A percentile compares a stretch with the other conserved stretches of the same genome.
These are phyloP conservation scores for Potentilla sterilis DNA, from an alignment of 306 rosid genomes.

Conservation along the genomic window DNA sequence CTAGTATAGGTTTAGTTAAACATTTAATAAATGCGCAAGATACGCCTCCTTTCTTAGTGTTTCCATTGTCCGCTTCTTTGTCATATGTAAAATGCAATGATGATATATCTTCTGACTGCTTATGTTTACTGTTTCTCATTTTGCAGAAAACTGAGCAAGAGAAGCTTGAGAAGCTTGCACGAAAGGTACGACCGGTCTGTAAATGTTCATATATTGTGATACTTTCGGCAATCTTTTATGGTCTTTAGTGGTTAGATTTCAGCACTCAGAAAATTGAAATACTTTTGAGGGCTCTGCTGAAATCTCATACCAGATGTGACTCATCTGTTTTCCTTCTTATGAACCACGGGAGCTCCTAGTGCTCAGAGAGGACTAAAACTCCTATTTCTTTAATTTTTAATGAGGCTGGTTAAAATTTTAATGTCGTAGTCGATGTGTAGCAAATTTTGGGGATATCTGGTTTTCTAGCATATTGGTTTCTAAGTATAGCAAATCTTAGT, in stretches of 20 bases:
- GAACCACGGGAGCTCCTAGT: too few relatives aligned
- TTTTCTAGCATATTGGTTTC: neutral
- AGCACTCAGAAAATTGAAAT: neutral
- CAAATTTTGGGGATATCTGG: neutral
- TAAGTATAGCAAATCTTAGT: neutral
- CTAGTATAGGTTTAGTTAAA: neutral
- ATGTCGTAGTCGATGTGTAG: neutral
- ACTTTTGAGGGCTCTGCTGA: neutral
- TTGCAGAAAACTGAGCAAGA: conserved; percentile 77
- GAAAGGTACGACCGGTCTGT: conserved; percentile 47
- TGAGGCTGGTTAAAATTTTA: neutral
- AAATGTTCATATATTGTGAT: neutral
- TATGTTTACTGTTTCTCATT: conserved; percentile 12
- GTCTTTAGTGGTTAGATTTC: neutral
- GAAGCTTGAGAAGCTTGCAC: conserved; percentile 89
- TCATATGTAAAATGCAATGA: neutral
- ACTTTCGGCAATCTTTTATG: neutral
- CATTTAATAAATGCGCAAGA: neutral
- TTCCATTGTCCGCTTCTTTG: neutral
- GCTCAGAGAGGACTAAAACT: too few relatives aligned
- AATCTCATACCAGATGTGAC: too few relatives aligned
- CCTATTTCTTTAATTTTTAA: neutral
- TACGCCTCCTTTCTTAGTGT: neutral
- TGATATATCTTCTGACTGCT: conserved; percentile 3
- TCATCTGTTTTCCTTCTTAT: too few relatives aligned